Base-by-base conservation (phyloP, 108 stramenopile species). In the Nitzschia sp. region DNA sequence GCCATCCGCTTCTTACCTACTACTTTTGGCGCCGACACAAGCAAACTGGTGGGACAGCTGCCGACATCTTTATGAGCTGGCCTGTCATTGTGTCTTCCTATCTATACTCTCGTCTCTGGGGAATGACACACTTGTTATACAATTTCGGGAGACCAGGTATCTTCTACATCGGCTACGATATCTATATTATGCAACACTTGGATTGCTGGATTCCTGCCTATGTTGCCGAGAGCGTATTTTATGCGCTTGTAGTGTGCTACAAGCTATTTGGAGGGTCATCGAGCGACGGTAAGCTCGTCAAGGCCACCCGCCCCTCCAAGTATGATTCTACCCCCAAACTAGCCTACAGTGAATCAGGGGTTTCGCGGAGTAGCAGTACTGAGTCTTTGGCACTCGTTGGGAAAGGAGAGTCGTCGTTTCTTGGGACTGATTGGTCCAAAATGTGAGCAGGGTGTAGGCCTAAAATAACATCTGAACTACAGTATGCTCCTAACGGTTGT, bases 111-210 rank as follows among this genome's bases (percentile, higher is more conserved):
- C 63, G 84, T 0, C 2, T 70, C 2, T 85, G 81, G 81, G 82
- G 84, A 52, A 32, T 71, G 29, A 54, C 76, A 0, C 84, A 85
- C 56, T 66, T 67, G 28, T 68, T 76, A 30, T 58, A 81, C 66
- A 85, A 85, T 46, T 48, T 30, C 22, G 80, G 79, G 8, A 15
- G 27, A 16, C 47, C 64, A 16, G 50, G 52, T 15, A 58, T 73
- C 3, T 82, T 70, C 50, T 85, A 85, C 50, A 68, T 71, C 54
- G 84, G 84, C 21, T 61, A 73, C 38, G 84, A 85, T 58, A 76
- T 85, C 3, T 85, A 85, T 53, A 47, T 70, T n/a, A 52, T 85
- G 15, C 72, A 72, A 35, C 63, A 76, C 55, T 54, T 79, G 53
- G 68, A 79, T 74, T 53, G 45, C 8, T 85, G 79, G 66, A 61